Evolutionary conservation across 306 rosid species (phyloP).

Genomic region (Acacia melanoxylon): DNA sequence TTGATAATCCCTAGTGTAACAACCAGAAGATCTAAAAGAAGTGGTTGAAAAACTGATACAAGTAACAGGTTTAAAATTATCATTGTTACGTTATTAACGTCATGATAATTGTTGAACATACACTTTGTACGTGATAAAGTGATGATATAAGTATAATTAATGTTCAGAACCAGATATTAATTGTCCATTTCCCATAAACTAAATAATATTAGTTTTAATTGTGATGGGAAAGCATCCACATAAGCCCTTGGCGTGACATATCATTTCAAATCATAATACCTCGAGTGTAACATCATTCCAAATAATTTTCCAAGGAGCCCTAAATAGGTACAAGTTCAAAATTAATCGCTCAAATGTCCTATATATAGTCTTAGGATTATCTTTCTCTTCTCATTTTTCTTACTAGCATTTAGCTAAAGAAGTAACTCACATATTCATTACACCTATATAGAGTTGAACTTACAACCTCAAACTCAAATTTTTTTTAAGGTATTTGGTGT

Average conservation of each 20-base stretch:
- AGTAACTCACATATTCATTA: too few species aligned
- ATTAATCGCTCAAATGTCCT: neutral
- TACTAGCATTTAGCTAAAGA: too few species aligned
- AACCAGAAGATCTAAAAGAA: conserved; percentile 16
- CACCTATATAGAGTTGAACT: too few species aligned
- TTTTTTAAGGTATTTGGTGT: too few species aligned
- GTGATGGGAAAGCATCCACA: neutral
- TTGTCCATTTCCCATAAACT: neutral
- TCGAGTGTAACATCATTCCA: neutral
- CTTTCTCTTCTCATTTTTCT: neutral
- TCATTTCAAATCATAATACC: neutral
- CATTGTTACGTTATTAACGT: neutral
- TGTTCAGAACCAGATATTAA: neutral
- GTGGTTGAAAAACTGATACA: conserved; percentile 14
- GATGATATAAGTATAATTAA: neutral
- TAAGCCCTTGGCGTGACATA: neutral
- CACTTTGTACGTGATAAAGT: neutral
- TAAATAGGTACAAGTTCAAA: neutral
- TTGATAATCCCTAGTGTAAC: neutral
- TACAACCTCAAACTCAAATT: too few species aligned
- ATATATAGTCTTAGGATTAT: neutral
- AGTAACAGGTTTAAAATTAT: neutral
- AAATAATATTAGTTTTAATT: neutral
- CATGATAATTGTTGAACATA: neutral
- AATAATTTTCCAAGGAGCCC: neutral